phyloP scores from a whole-genome alignment of 2,329 filamentous ascomycete species.

The Magnaporthiopsis incrustans region DNA sequence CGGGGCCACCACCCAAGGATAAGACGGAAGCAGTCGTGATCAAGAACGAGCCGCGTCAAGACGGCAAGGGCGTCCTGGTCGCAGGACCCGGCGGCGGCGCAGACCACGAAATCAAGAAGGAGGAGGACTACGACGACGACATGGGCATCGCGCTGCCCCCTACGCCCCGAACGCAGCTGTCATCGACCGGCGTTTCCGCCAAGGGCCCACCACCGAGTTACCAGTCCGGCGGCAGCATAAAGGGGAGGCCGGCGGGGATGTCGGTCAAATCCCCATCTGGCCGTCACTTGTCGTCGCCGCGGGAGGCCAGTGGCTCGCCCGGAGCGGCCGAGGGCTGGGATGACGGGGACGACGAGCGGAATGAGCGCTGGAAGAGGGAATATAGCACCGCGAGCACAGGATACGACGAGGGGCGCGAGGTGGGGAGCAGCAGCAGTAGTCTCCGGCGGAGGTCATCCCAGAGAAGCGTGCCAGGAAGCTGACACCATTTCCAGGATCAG shows the following conservation, averaged over 20 bases:
- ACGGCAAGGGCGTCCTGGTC: not conserved
- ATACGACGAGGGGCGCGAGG: slow-evolving; percentile 1
- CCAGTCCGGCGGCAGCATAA: slow-evolving; percentile 3
- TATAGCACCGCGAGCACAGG: not conserved
- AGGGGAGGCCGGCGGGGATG: not conserved
- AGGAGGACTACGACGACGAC: slow-evolving; percentile 1
- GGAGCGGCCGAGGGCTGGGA: not conserved
- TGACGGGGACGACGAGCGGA: not conserved
- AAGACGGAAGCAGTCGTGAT: not conserved
- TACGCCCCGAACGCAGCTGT: not conserved
- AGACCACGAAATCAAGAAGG: slow-evolving; percentile 2
- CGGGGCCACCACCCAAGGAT: not conserved
- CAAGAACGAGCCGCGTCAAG: slow-evolving; percentile 1
- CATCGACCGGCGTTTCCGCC: not conserved
- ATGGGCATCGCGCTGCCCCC: not conserved
- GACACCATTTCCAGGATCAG: not conserved
- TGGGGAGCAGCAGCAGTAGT: not conserved
- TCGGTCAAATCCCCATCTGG: not conserved
- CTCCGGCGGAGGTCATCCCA: not conserved
- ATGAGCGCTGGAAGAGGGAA: not conserved
- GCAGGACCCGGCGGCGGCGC: not conserved
- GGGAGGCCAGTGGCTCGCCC: not conserved
- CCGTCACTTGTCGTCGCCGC: not conserved
- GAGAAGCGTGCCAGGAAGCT: not conserved
- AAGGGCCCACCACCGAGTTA: slow-evolving; percentile 7